Percentiles rank a stretch among this genome's conserved stretches.
Conservation (phyloP, 305 asterid genomes). For the Salvia sclarea region DNA sequence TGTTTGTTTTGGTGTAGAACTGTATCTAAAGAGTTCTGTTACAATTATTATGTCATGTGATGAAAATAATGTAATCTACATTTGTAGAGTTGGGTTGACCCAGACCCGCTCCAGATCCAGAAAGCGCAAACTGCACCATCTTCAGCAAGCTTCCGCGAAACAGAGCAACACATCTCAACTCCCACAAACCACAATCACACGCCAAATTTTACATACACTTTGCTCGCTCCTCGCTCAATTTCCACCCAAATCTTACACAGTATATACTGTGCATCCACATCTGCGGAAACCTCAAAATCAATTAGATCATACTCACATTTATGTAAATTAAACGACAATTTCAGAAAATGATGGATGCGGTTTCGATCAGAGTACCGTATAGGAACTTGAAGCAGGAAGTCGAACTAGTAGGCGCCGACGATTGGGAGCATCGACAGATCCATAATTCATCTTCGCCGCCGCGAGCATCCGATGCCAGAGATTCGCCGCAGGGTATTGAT, state of each 20-base stretch:
- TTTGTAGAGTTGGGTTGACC: neutral
- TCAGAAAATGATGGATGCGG: constrained; percentile 61
- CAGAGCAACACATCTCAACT: constrained; percentile 16
- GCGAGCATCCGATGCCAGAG: constrained; percentile 40
- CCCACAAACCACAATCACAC: constrained; percentile 5
- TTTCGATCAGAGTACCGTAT: constrained; percentile 85
- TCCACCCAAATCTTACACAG: neutral
- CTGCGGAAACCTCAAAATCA: constrained; percentile 24
- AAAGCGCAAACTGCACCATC: neutral
- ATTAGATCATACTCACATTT: constrained; percentile 32
- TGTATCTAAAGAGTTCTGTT: neutral
- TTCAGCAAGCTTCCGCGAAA: constrained; percentile 6
- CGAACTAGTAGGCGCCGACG: constrained; percentile 64
- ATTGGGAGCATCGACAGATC: constrained; percentile 58
- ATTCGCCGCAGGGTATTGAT: constrained; percentile 39
- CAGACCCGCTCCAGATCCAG: constrained; percentile 2
- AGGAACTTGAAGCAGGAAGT: constrained; percentile 78
- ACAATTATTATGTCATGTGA: neutral
- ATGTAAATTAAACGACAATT: constrained; percentile 29
- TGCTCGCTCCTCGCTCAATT: constrained; percentile 16
- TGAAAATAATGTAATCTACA: too few species aligned
- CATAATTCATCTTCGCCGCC: constrained; percentile 42
- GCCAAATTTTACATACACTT: constrained; percentile 2
- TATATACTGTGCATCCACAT: constrained; percentile 7
- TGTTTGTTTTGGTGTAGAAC: too few species aligned